A percentile compares a stretch with the other conserved stretches of the same genome.
phyloP scores from a whole-genome alignment of 805 yeast species.

The Ogataea neopini region DNA sequence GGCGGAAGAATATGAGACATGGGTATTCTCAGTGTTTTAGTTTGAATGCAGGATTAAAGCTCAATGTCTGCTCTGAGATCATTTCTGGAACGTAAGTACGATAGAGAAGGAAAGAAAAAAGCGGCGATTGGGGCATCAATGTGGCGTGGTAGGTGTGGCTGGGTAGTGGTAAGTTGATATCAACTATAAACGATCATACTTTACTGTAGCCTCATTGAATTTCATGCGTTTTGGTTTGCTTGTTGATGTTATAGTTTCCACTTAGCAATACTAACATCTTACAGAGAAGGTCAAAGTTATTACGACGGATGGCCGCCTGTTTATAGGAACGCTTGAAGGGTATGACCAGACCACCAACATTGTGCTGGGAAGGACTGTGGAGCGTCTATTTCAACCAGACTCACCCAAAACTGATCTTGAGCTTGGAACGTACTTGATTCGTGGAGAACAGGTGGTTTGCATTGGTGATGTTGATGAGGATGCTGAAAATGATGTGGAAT shows the following conservation, averaged over 20 bases:
- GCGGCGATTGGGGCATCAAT: neutral
- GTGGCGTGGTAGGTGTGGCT: too few species aligned
- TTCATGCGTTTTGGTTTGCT: too few species aligned
- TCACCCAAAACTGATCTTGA: conserved; percentile 40
- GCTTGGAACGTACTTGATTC: conserved; percentile 51
- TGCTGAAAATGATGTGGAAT: conserved; percentile 42
- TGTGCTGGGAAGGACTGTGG: conserved; percentile 51
- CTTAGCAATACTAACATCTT: conserved; percentile 24
- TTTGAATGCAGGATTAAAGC: neutral
- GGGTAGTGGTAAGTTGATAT: too few species aligned
- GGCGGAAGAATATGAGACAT: neutral
- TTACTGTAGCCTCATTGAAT: too few species aligned
- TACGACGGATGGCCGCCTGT: conserved; percentile 57
- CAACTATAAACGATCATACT: too few species aligned
- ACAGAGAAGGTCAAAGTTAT: conserved; percentile 53
- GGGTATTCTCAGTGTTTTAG: too few species aligned
- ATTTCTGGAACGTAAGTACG: conserved; percentile 27
- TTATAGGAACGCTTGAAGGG: conserved; percentile 53
- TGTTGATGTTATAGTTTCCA: too few species aligned
- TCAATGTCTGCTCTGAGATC: conserved; percentile 29
- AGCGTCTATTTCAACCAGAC: conserved; percentile 48
- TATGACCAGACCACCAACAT: conserved; percentile 67
- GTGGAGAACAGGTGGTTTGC: conserved; percentile 61
- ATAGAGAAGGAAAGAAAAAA: neutral
- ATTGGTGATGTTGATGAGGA: conserved; percentile 54